Percentiles rank a stretch among this genome's conserved stretches.
phyloP scores from a whole-genome alignment of 768 basidiomycete species.

The Lentinula sp. region DNA sequence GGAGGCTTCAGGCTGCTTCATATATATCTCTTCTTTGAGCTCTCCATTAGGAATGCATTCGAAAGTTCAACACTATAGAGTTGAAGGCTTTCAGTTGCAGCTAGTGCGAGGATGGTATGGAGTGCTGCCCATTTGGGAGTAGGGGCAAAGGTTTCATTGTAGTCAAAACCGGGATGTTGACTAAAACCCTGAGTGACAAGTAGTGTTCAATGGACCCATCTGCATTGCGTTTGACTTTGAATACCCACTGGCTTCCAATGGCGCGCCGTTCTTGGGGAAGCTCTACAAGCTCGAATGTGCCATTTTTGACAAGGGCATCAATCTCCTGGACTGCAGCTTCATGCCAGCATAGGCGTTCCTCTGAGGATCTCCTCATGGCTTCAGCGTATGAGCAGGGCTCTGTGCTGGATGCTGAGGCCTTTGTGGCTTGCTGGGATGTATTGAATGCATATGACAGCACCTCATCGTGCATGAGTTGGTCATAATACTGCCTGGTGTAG shows the following conservation, averaged over 20 bases:
- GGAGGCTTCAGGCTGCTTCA: conserved; percentile 15
- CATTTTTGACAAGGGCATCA: conserved; percentile 15
- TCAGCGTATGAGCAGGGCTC: conserved; percentile 15
- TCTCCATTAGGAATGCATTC: conserved; percentile 16
- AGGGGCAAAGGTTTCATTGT: conserved; percentile 29
- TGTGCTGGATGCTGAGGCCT: conserved; percentile 2
- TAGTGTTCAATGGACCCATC: conserved; percentile 31
- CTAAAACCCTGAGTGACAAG: conserved; percentile 35
- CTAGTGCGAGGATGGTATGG: conserved; percentile 16
- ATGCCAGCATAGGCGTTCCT: conserved; percentile 15
- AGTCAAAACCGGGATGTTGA: conserved; percentile 34
- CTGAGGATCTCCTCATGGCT: conserved; percentile 11
- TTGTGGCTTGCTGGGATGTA: not conserved
- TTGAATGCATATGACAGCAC: too few relatives aligned
- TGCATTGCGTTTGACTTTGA: conserved; percentile 32
- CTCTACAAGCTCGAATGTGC: conserved; percentile 28
- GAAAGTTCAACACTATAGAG: not conserved
- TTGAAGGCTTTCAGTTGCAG: conserved; percentile 20
- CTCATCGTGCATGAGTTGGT: too few relatives aligned
- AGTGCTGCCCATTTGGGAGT: conserved; percentile 15
- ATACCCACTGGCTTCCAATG: conserved; percentile 33
- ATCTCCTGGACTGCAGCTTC: conserved; percentile 23
- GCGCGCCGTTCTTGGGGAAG: conserved; percentile 24
- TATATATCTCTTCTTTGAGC: conserved; percentile 18
- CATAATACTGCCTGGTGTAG: too few relatives aligned